These are phyloP conservation scores for Draba incana DNA, from an alignment of 345 rosid genomes.

Conservation along the genomic window DNA sequence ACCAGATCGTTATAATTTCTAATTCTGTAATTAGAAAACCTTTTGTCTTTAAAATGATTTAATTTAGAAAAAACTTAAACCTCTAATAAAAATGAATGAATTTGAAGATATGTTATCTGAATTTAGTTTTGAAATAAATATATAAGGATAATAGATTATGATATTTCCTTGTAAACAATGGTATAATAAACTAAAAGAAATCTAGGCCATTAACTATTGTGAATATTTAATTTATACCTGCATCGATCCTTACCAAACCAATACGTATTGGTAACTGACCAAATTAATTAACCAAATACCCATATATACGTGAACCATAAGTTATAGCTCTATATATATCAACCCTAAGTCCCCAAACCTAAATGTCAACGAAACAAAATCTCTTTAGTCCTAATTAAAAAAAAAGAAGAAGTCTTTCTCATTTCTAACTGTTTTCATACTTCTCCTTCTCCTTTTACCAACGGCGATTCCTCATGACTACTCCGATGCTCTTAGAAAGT, in stretches of 20 bases:
- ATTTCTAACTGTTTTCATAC: slow-evolving; percentile 1
- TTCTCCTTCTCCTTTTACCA: slow-evolving; percentile 32
- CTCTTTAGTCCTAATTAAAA: too few relatives aligned
- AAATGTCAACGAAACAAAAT: not conserved
- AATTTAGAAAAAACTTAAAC: not conserved
- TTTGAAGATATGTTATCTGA: not conserved
- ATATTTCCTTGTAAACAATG: not conserved
- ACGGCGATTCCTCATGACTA: slow-evolving; percentile 56
- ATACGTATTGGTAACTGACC: slow-evolving; percentile 17
- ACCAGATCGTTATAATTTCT: not conserved
- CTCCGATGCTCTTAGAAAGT: slow-evolving; percentile 70
- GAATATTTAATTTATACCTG: slow-evolving; percentile 5
- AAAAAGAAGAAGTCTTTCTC: slow-evolving; percentile 16
- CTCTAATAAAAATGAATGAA: not conserved
- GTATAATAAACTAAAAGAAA: slow-evolving; percentile 5
- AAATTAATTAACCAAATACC: slow-evolving; percentile 17
- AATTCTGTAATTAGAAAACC: not conserved
- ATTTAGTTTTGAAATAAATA: not conserved
- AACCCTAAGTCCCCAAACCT: not conserved
- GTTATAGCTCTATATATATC: slow-evolving; percentile 24
- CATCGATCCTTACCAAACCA: slow-evolving; percentile 19
- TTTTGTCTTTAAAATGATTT: not conserved
- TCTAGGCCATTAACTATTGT: not conserved
- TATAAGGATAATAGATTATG: not conserved
- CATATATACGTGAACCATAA: slow-evolving; percentile 7